Conservation (phyloP, 768 basidiomycete genomes). For the Naematelia encephala region DNA sequence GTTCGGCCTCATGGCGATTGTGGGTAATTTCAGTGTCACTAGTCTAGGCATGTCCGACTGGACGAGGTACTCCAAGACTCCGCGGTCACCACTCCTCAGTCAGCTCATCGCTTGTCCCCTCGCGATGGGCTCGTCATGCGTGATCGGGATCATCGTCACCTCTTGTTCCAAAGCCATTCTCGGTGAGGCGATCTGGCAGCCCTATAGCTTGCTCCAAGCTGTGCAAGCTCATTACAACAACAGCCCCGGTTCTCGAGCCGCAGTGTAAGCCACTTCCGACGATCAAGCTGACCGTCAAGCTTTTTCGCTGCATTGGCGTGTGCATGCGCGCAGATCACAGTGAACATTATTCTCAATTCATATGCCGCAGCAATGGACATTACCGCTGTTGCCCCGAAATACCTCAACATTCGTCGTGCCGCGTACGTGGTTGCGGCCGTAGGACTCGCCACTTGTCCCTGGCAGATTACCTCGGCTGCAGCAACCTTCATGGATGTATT, state of each 20-base stretch:
- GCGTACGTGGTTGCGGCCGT: conserved; percentile 6
- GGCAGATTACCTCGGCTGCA: conserved; percentile 4
- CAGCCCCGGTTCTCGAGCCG: conserved; percentile 28
- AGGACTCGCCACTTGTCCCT: conserved; percentile 3
- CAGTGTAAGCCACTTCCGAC: conserved; percentile 24
- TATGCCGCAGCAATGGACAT: conserved; percentile 22
- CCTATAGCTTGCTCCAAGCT: conserved; percentile 12
- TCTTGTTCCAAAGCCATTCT: conserved; percentile 15
- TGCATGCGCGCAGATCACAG: conserved; percentile 10
- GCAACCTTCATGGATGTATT: conserved; percentile 5
- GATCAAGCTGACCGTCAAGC: no score
- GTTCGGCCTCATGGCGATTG: conserved; percentile 1
- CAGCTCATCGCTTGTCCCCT: conserved; percentile 26
- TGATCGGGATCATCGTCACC: conserved; percentile 38
- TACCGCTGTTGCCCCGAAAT: conserved; percentile 18
- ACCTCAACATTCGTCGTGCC: conserved; percentile 25
- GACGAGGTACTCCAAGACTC: conserved; percentile 15
- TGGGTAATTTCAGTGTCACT: conserved; percentile 1
- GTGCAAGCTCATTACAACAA: conserved; percentile 29
- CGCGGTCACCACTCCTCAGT: background rate
- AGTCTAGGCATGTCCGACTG: no score
- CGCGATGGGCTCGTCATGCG: conserved; percentile 13
- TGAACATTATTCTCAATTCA: conserved; percentile 18
- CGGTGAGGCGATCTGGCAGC: conserved; percentile 11
- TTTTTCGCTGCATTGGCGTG: conserved; percentile 14